Conservation (phyloP, 1,284 basidiomycete species). For the Amylostereum chailletii region DNA sequence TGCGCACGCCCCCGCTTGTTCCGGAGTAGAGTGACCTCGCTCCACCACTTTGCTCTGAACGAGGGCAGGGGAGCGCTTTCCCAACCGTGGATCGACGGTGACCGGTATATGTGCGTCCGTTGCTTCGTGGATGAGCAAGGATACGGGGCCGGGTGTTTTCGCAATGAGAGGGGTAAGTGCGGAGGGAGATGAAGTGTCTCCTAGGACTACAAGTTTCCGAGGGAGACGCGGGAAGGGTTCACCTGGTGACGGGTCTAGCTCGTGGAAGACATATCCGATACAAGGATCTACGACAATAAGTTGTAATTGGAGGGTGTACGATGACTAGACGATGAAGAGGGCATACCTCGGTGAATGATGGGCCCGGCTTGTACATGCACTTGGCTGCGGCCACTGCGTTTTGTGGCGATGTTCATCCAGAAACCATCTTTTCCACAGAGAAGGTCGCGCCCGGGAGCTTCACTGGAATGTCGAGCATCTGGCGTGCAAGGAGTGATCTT, state of each 20-base stretch:
- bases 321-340: neutral
- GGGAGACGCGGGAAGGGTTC: constrained; percentile 24
- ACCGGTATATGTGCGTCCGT: constrained; percentile 74
- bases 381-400: constrained; percentile 23
- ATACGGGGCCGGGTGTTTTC: constrained; percentile 23
- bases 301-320: constrained; percentile 1
- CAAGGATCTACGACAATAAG: constrained; percentile 53
- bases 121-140: constrained; percentile 71
- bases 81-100: constrained; percentile 36
- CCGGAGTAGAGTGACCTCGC: constrained; percentile 78
- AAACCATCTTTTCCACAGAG: constrained; percentile 54
- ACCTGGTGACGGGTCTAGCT: constrained; percentile 35
- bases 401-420: constrained; percentile 52
- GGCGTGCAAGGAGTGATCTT: constrained; percentile 39
- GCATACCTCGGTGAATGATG: constrained; percentile 71
- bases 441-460: constrained; percentile 62
- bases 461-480: constrained; percentile 48
- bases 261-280: constrained; percentile 75
- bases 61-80: constrained; percentile 33
- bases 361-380: constrained; percentile 71
- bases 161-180: constrained; percentile 46
- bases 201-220: constrained; percentile 40
- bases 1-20: constrained; percentile 79
- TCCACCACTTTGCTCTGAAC: constrained; percentile 49
- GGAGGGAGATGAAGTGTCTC: constrained; percentile 63